Evolutionary conservation across 257 asterid genomes (phyloP), one percentile per base, ranked within the genome.

Genomic region (Solanum dulcamara): DNA sequence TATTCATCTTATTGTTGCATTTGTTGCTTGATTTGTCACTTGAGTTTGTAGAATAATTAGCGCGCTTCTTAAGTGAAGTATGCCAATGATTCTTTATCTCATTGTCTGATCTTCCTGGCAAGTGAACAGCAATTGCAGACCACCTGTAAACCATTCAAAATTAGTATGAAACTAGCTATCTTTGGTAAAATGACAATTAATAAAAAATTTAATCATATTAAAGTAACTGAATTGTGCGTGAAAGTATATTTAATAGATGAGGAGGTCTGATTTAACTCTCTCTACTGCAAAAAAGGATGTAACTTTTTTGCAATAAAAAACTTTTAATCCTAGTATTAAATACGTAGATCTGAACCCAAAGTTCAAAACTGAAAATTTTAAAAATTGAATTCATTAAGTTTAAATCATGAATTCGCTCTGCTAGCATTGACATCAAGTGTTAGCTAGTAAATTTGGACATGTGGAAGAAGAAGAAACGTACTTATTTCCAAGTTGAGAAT

Each of bases 41-140:
- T 60, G 75, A 22, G 15, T 11, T 42, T 10, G 67, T 0, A 2
- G 37, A 28, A 13, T 79, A 28, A 0, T 62, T 46, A 28, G 84
- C 57, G 6, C 40, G 51, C 55, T 84, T 84, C 50, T 84, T 84
- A 3, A 74, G 26, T 4, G 86, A 7, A 0, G 86, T 84, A 28
- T 84, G 86, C 86, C 86, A 84, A 30, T 84, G 62, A 33, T 84
- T 84, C 6, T 84, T 84, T 1, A 84, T 74, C 13, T 84, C 86
- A 7, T 83, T 83, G 10, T 83, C 85, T 30, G 85, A 62, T 66
- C 85, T 83, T 24, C 80, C 85, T 5, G 77, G 64, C 11, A 84
- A 84, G 15, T 84, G 38, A 30, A 3, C 59, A 2, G 87, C 81
- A 46, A 85, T 85, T 10, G 5, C 14, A 1, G 85, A 85, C 87